These are phyloP conservation scores for Chalciporus pseudorubinellus DNA, from an alignment of 768 basidiomycete genomes.

Conservation along the genomic window DNA sequence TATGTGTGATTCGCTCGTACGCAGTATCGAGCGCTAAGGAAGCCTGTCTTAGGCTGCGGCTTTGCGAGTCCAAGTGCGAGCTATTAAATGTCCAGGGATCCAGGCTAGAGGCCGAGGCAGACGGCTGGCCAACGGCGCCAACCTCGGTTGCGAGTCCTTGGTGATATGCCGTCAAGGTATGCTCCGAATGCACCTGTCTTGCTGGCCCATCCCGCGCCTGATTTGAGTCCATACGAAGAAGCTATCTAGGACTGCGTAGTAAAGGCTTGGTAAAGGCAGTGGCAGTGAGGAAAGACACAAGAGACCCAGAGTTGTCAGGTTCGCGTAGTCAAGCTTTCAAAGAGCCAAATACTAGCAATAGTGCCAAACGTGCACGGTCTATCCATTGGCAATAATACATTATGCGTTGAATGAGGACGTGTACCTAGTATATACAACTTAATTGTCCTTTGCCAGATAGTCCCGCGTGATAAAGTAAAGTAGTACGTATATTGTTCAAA, in stretches of 20 bases:
- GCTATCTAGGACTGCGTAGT: slow-evolving; percentile 2
- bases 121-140: slow-evolving; percentile 4
- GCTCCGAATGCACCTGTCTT: slow-evolving; percentile 11
- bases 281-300: not conserved
- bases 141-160: slow-evolving; percentile 14
- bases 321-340: too few species aligned
- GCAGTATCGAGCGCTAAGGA: slow-evolving; percentile 54
- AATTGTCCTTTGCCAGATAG: slow-evolving; percentile 6
- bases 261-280: not conserved
- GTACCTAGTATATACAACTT: too few species aligned
- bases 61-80: slow-evolving; percentile 18
- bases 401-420: too few species aligned
- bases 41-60: slow-evolving; percentile 47
- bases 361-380: slow-evolving; percentile 1
- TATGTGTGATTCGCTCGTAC: slow-evolving; percentile 52
- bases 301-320: not conserved
- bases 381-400: slow-evolving; percentile 7
- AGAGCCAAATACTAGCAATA: not conserved
- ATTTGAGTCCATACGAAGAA: slow-evolving; percentile 21
- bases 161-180: slow-evolving; percentile 11
- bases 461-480: slow-evolving; percentile 1
- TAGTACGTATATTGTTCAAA: slow-evolving; percentile 5
- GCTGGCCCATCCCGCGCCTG: slow-evolving; percentile 7
- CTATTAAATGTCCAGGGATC: slow-evolving; percentile 10
- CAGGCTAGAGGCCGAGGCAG: slow-evolving; percentile 7